A percentile compares a stretch with the other conserved stretches of the same genome.
phyloP scores from a whole-genome alignment of 495 filamentous ascomycete species.

The Podospora fimiseda region DNA sequence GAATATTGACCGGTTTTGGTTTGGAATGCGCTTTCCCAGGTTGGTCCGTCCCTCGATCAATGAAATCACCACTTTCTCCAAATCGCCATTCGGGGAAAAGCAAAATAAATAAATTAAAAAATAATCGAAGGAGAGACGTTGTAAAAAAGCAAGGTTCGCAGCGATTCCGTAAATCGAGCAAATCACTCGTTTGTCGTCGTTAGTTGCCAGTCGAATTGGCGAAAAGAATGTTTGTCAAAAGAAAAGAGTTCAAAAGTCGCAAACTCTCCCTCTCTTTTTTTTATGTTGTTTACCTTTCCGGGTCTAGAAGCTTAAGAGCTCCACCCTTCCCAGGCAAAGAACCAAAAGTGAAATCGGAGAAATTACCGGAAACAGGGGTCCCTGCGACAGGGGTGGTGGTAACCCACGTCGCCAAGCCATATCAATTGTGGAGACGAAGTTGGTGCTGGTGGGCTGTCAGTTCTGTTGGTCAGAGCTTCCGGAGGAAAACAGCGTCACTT shows the following conservation, averaged over 20 bases:
- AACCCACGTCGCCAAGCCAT: too few species aligned
- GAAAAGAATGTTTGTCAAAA: neutral
- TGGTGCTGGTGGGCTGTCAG: neutral
- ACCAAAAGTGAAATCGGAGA: neutral
- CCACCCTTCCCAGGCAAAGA: neutral
- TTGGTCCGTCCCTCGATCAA: neutral
- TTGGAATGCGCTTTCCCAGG: neutral
- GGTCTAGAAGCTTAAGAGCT: neutral
- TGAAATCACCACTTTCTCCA: constrained; percentile 5
- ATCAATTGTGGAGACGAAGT: too few species aligned
- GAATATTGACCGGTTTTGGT: neutral
- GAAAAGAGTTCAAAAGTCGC: neutral
- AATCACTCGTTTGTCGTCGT: neutral
- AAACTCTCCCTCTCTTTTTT: neutral
- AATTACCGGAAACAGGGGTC: neutral
- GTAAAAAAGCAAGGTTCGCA: too few species aligned
- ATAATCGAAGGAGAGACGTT: too few species aligned
- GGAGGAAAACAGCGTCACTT: neutral
- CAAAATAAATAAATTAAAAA: neutral
- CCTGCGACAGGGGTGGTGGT: neutral
- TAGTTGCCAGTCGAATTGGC: too few species aligned
- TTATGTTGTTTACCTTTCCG: neutral
- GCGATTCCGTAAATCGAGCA: too few species aligned
- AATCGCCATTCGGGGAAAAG: constrained; percentile 5
- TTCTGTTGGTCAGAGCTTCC: constrained; percentile 11